phyloP scores from a whole-genome alignment of 495 filamentous ascomycete genomes.

The Lindgomyces ingoldianus region DNA sequence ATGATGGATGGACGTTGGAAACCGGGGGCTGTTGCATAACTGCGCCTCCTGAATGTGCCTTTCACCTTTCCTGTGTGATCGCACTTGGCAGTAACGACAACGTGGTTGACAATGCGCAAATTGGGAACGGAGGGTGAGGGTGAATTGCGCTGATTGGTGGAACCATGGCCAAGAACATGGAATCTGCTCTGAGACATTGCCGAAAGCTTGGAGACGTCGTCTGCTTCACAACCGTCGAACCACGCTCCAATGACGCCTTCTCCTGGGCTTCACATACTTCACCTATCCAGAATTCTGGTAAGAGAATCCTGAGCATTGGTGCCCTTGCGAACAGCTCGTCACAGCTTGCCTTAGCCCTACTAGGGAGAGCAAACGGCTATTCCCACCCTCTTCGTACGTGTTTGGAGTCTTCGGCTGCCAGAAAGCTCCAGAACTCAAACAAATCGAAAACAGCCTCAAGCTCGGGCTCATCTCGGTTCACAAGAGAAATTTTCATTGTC shows the following conservation, averaged over 20 bases:
- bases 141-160: conserved; percentile 28
- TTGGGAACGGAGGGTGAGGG: conserved; percentile 6
- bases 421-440: conserved; percentile 7
- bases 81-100: not conserved
- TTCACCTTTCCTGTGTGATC: conserved; percentile 7
- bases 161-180: not conserved
- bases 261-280: not conserved
- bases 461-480: not conserved
- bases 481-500: not conserved
- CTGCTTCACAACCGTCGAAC: conserved; percentile 18
- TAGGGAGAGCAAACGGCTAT: not conserved
- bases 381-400: not conserved
- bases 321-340: conserved; percentile 1
- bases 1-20: not conserved
- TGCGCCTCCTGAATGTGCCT: conserved; percentile 23
- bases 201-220: conserved; percentile 28
- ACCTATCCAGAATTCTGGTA: conserved; percentile 9
- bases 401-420: not conserved
- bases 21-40: conserved; percentile 20
- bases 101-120: not conserved
- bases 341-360: not conserved
- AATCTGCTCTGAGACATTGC: conserved; percentile 13
- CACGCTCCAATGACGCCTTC: conserved; percentile 13
- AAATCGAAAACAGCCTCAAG: not conserved
- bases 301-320: not conserved